Conservation (phyloP, 1,284 basidiomycete genomes). For the Puccinia coronata region DNA sequence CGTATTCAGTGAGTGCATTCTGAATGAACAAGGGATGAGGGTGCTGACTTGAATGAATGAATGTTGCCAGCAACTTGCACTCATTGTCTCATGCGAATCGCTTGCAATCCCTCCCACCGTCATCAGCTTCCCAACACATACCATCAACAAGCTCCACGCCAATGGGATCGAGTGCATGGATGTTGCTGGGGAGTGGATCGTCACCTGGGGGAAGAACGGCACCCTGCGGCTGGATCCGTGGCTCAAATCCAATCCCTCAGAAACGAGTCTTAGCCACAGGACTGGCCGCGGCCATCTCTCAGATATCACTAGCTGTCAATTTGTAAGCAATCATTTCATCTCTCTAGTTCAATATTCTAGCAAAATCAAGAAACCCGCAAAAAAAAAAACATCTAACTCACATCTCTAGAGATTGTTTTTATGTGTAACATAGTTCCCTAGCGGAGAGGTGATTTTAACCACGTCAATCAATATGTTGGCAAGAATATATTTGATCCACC, state of each 20-base stretch:
- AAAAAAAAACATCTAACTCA: neutral
- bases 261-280: neutral
- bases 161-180: constrained; percentile 35
- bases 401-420: neutral
- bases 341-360: neutral
- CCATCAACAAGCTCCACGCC: neutral
- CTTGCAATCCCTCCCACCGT: constrained; percentile 29
- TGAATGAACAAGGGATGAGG: neutral
- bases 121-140: constrained; percentile 19
- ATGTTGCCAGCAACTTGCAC: constrained; percentile 6
- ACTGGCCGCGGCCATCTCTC: constrained; percentile 23
- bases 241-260: neutral
- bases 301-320: constrained; percentile 34
- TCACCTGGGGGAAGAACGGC: neutral
- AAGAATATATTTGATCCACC: constrained; percentile 10
- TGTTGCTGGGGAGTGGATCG: constrained; percentile 10
- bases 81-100: constrained; percentile 11
- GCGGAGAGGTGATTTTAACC: constrained; percentile 20
- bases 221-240: neutral
- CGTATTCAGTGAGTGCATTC: constrained; percentile 15
- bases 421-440: constrained; percentile 9
- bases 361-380: too few relatives aligned
- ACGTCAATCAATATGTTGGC: constrained; percentile 35
- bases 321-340: constrained; percentile 3
- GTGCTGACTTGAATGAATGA: neutral